Evolutionary conservation across 2,329 filamentous ascomycete species (phyloP), one percentile per base, ranked within the genome.

Genomic region (Talaromyces sp.): DNA sequence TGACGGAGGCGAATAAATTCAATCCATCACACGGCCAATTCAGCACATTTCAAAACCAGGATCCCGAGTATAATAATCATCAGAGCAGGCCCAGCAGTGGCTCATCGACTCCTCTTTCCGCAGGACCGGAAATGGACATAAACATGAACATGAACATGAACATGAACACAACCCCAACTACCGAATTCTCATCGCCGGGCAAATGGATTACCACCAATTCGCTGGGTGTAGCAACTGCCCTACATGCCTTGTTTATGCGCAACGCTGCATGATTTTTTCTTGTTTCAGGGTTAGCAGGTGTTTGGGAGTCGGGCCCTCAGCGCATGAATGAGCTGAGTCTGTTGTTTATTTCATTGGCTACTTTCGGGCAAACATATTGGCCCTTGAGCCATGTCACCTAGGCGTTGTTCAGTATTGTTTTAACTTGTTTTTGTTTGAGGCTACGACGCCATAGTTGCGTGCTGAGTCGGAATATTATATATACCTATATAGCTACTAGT

Each of bases 191-290:
- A 51, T 57, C 36, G 60, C 69, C 10, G 69, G 69, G 57, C 4
- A 65, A 60, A 63, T 73, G 69, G 70, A 64, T 67, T 56, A 71
- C 69, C 4, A 65, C 67, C 67, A 4, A 65, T 72, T 56, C 66
- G 69, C 11, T 75, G 75, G 75, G 72, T 72, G 66, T 73, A 61
- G 63, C 52, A 19, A 56, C 25, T 47, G 44, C 44, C 19, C 13
- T 19, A 47, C 19, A 22, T 22, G 2, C 17, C 17, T 47, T 47
- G 11, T 15, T 47, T 19, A 19, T 47, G 44, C n/a, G 10, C 19
- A 19, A 47, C 3, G 22, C 8, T 47, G 13, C 19, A 47, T 47
- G 44, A 47, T 25, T 47, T 11, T 25, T 25, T 47, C 44, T 47
- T 25, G 4, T 25, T 22, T 4, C 44, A 47, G 22, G 22, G 44